These are phyloP conservation scores for Penicillium tannophilum DNA, from an alignment of 495 filamentous ascomycete genomes.

Conservation along the genomic window DNA sequence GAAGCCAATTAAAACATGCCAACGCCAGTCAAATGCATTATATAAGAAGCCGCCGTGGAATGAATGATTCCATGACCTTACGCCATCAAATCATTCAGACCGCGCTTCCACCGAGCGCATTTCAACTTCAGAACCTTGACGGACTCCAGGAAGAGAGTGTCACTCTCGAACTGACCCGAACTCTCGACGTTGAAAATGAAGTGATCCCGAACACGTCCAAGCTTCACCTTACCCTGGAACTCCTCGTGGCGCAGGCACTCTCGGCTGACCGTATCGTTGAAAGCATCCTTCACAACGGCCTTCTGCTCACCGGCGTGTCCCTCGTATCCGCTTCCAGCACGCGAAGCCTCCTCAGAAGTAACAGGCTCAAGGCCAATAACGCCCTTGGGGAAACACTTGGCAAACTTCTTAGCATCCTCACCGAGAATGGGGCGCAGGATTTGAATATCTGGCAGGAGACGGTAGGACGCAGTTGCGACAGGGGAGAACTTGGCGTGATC, in stretches of 20 bases:
- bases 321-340: constrained; percentile 66
- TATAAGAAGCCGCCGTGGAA: constrained; percentile 22
- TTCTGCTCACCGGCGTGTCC: constrained; percentile 74
- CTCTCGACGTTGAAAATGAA: constrained; percentile 98
- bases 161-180: constrained; percentile 88
- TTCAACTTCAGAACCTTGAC: constrained; percentile 84
- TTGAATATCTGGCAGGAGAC: constrained; percentile 82
- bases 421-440: constrained; percentile 84
- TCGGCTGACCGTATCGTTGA: constrained; percentile 89
- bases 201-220: constrained; percentile 87
- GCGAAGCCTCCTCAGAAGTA: constrained; percentile 62
- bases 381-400: constrained; percentile 83
- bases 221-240: constrained; percentile 91
- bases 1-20: constrained; percentile 35
- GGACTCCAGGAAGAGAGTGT: constrained; percentile 85
- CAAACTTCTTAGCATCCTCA: constrained; percentile 84
- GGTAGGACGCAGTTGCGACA: constrained; percentile 91
- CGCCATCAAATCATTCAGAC: constrained; percentile 56
- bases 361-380: constrained; percentile 82
- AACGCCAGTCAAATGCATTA: constrained; percentile 53
- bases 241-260: constrained; percentile 91
- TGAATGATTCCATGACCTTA: constrained; percentile 29
- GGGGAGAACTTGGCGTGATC: constrained; percentile 99
- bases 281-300: constrained; percentile 80
- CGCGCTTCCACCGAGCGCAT: constrained; percentile 63